Base-by-base conservation (phyloP, 352 stramenopile genomes). In the Pythium monospermum region DNA sequence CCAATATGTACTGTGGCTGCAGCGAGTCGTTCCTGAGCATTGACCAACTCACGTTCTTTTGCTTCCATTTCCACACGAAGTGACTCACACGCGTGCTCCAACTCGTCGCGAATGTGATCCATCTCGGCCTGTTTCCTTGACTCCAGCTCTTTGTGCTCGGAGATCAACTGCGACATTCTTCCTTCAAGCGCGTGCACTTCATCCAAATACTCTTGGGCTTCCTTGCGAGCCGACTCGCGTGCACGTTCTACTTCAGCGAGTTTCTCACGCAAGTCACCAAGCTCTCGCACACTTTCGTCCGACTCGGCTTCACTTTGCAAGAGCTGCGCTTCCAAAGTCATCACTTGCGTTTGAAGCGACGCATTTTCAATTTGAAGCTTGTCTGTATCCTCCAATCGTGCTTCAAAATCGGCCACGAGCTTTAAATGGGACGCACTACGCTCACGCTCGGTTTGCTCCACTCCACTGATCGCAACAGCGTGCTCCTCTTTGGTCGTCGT, bases 321-420 rank as follows among this genome's bases (percentile, higher is more conserved):
- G 7, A 53, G 44, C 28, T 60, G 53, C 8, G 53, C 53, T n/a
- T 60, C 53, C 43, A 53, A 42, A 2, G 44, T 60, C 53, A 60
- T 60, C 16, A 60, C 44, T 27, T 60, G 53, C 5, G 53, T 60
- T 27, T 60, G 53, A 0, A 60, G 31, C 16, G 53, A 60, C 3
- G 53, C 53, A 10, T 53, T 19, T 23, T 60, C 53, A 18, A 53
- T 36, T 8, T 37, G 43, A 10, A 60, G 37, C 37, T 49, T 60
- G n/a, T n/a, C n/a, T n/a, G n/a, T n/a, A n/a, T n/a, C n/a, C 22
- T 21, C 53, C 46, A 60, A 44, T 32, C 48, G 44, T 1, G 32
- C 53, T 18, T 60, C 44, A 22, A 49, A 49, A 10, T 54, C 31
- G 16, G 18, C 25, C 1, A 60, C 2, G 3, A 35, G 30, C 30